A percentile compares a stretch with the other conserved stretches of the same genome.
Evolutionary conservation across 2,329 filamentous ascomycete genomes (phyloP).

Genomic region (Dothistroma septosporum): DNA sequence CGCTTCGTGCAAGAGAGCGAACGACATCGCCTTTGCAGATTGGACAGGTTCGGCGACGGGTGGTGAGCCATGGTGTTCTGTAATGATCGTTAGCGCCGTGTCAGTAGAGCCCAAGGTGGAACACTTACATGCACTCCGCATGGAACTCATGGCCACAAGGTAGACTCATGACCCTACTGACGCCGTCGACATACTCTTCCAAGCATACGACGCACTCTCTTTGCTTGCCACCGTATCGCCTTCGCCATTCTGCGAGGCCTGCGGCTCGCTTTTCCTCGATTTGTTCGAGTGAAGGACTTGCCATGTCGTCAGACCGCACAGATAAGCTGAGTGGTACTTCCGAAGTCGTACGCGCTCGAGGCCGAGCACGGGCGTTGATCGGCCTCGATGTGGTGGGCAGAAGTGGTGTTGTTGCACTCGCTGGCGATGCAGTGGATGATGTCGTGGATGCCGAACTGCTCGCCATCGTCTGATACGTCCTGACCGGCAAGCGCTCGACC

Average conservation of each 20-base stretch:
- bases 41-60: conserved; percentile 89
- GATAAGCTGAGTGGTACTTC: conserved; percentile 46
- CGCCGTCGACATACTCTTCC: conserved; percentile 91
- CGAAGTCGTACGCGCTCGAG: conserved; percentile 63
- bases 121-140: conserved; percentile 91
- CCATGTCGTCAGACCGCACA: conserved; percentile 25
- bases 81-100: not conserved
- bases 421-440: conserved; percentile 26
- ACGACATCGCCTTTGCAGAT: conserved; percentile 99
- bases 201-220: conserved; percentile 94
- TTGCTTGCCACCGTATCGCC: conserved; percentile 60
- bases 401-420: conserved; percentile 66
- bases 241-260: conserved; percentile 50
- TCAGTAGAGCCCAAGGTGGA: not conserved
- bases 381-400: conserved; percentile 50
- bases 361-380: conserved; percentile 45
- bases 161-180: conserved; percentile 92
- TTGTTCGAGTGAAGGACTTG: conserved; percentile 33
- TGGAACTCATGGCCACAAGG: conserved; percentile 98
- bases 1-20: conserved; percentile 37
- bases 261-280: conserved; percentile 52
- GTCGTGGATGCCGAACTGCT: conserved; percentile 49
- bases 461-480: conserved; percentile 85
- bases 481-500: conserved; percentile 87
- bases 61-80: conserved; percentile 95